Conservation (phyloP, 495 filamentous ascomycete genomes). For the Rhizodiscina lignyota region DNA sequence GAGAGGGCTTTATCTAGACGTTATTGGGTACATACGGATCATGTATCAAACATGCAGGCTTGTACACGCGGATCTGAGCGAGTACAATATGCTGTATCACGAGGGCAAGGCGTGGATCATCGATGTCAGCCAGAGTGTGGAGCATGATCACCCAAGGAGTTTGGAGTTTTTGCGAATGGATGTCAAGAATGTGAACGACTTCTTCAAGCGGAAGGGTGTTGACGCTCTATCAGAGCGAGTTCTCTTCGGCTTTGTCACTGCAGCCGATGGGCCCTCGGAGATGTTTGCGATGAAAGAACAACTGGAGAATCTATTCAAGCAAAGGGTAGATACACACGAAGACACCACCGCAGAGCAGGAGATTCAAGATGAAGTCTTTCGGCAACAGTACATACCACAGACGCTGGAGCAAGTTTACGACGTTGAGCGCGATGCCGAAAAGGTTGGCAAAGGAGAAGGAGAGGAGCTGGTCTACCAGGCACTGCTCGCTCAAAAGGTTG, state of each 20-base stretch:
- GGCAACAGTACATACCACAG: conserved; percentile 88
- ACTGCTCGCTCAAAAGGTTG: conserved; percentile 55
- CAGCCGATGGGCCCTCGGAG: conserved; percentile 32
- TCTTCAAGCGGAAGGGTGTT: conserved; percentile 73
- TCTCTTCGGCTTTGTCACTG: conserved; percentile 65
- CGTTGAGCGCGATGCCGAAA: conserved; percentile 74
- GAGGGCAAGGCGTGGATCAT: conserved; percentile 75
- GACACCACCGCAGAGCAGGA: conserved; percentile 29
- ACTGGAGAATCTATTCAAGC: conserved; percentile 33
- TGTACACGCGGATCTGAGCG: conserved; percentile 90
- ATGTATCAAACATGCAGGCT: conserved; percentile 82
- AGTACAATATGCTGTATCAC: conserved; percentile 93
- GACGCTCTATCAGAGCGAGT: conserved; percentile 55
- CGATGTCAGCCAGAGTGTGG: conserved; percentile 92
- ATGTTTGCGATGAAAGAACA: conserved; percentile 26
- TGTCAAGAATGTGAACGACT: conserved; percentile 87
- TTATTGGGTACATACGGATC: conserved; percentile 74
- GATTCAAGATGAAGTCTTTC: conserved; percentile 78
- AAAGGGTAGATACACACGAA: conserved; percentile 14
- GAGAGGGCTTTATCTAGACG: conserved; percentile 61
- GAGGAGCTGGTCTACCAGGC: conserved; percentile 63
- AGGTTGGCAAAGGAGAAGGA: conserved; percentile 52
- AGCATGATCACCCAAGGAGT: conserved; percentile 84
- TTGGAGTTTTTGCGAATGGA: conserved; percentile 93
- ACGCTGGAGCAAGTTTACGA: conserved; percentile 91